phyloP scores from a whole-genome alignment of 1,284 basidiomycete genomes.

The Melampsora americana region DNA sequence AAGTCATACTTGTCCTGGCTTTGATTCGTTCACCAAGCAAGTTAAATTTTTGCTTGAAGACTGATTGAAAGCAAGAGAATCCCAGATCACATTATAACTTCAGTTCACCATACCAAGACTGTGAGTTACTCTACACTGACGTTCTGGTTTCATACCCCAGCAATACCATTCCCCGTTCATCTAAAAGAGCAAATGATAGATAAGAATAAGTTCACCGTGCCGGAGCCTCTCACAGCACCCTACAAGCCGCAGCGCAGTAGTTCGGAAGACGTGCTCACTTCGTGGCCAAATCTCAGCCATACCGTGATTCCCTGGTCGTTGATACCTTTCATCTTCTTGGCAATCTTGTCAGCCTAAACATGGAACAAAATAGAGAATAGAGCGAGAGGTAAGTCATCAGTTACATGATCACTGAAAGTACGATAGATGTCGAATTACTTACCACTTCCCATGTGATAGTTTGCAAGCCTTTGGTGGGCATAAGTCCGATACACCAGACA shows the following conservation, averaged over 20 bases:
- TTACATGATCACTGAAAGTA: background rate
- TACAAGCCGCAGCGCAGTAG: too few species aligned
- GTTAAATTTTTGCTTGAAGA: slow-evolving; percentile 40
- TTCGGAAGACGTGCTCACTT: slow-evolving; percentile 5
- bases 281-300: slow-evolving; percentile 38
- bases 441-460: slow-evolving; percentile 24
- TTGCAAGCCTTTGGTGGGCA: slow-evolving; percentile 32
- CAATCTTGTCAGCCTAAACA: slow-evolving; percentile 31
- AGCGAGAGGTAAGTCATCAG: background rate
- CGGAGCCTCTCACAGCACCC: background rate
- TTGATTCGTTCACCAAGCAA: slow-evolving; percentile 16
- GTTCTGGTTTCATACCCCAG: slow-evolving; percentile 36
- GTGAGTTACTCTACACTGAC: slow-evolving; percentile 4
- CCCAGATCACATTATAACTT: background rate
- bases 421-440: background rate
- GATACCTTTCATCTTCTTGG: slow-evolving; percentile 30
- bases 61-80: slow-evolving; percentile 7
- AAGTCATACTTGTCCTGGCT: slow-evolving; percentile 5
- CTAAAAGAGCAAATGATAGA: background rate
- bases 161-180: slow-evolving; percentile 44
- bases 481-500: slow-evolving; percentile 38
- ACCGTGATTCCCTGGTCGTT: slow-evolving; percentile 31
- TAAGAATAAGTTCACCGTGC: background rate
- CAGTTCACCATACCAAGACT: background rate
- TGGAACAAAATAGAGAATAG: background rate